phyloP scores from a whole-genome alignment of 2,329 filamentous ascomycete genomes.

The Xylariaceae sp. region DNA sequence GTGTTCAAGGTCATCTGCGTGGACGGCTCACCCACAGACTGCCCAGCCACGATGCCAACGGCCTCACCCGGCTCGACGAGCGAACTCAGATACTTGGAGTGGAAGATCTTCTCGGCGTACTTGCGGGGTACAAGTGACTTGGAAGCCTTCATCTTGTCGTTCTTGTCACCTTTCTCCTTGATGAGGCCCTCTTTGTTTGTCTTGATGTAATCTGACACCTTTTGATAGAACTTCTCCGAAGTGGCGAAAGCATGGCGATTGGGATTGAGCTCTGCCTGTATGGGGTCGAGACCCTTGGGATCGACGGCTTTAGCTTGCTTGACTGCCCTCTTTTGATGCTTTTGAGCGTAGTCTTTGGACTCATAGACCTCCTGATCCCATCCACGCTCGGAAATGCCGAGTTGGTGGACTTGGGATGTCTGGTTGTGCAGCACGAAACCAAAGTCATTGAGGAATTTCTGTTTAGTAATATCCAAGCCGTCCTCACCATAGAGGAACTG shows the following conservation, averaged over 20 bases:
- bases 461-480: conserved; percentile 89
- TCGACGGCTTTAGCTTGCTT: conserved; percentile 64
- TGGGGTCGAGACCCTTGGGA: conserved; percentile 67
- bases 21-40: conserved; percentile 94
- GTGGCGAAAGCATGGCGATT: conserved; percentile 78
- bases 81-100: conserved; percentile 89
- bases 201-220: conserved; percentile 74
- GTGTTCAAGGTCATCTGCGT: conserved; percentile 99
- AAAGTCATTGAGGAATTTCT: conserved; percentile 87
- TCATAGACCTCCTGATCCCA: conserved; percentile 42
- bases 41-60: conserved; percentile 92
- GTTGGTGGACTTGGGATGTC: conserved; percentile 71
- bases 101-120: conserved; percentile 78
- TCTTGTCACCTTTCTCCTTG: conserved; percentile 45
- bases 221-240: conserved; percentile 79
- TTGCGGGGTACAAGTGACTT: conserved; percentile 47
- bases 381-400: conserved; percentile 60
- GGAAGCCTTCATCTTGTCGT: conserved; percentile 22
- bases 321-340: conserved; percentile 77
- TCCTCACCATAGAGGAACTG: conserved; percentile 98
- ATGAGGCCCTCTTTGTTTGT: conserved; percentile 66
- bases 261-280: conserved; percentile 70
- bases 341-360: conserved; percentile 61
- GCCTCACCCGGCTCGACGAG: conserved; percentile 94
- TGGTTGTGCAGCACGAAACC: conserved; percentile 87